These are phyloP conservation scores for Trametes cubensis DNA, from an alignment of 768 basidiomycete genomes.

Conservation along the genomic window DNA sequence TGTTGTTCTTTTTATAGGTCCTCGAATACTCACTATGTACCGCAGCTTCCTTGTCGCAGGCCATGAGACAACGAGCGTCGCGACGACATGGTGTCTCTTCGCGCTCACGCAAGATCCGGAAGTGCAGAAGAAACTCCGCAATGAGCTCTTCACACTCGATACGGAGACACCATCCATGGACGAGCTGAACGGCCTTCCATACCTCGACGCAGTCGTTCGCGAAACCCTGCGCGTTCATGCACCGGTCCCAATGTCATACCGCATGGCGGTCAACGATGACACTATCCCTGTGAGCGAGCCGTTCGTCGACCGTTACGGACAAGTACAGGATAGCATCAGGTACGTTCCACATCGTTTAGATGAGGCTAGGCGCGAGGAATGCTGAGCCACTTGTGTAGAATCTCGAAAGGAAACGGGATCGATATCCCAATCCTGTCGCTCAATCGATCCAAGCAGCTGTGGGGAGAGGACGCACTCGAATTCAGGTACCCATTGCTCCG, in stretches of 20 bases:
- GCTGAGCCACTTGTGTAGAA: constrained; percentile 7
- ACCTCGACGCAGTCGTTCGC: constrained; percentile 65
- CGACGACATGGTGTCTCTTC: constrained; percentile 41
- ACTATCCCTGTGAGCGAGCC: constrained; percentile 34
- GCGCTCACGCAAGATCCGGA: constrained; percentile 42
- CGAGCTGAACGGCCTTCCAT: constrained; percentile 62
- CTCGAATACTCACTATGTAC: too few species aligned
- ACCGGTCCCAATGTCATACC: constrained; percentile 60
- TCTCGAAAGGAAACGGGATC: constrained; percentile 35
- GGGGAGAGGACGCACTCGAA: constrained; percentile 63
- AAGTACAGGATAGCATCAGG: constrained; percentile 27
- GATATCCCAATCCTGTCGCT: constrained; percentile 56
- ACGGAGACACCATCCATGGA: constrained; percentile 64
- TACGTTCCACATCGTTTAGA: constrained; percentile 46
- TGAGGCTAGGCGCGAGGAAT: background rate
- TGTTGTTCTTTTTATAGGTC: too few species aligned
- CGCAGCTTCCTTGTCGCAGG: constrained; percentile 38
- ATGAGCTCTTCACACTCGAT: constrained; percentile 44
- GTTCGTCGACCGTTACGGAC: constrained; percentile 29
- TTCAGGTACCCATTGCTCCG: constrained; percentile 47
- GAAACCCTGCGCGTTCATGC: constrained; percentile 62
- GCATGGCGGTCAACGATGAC: too few species aligned
- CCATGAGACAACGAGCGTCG: constrained; percentile 47
- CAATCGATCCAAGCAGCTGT: constrained; percentile 55
- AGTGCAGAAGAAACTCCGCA: constrained; percentile 42